phyloP scores from a whole-genome alignment of 352 stramenopile species.

The Phytophthora kernoviae region DNA sequence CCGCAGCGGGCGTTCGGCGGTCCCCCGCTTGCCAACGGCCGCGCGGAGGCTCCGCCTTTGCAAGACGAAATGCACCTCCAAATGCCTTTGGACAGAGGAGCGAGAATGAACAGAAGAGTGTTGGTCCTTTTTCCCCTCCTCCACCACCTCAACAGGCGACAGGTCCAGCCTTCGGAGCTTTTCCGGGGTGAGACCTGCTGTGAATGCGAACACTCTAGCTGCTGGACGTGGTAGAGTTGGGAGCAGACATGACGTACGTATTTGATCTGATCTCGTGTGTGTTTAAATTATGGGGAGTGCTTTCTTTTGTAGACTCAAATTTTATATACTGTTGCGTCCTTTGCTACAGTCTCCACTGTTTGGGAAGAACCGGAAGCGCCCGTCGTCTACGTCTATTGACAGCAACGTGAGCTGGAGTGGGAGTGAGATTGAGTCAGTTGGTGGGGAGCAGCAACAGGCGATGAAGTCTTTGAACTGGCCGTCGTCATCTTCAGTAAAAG shows the following conservation, averaged over 20 bases:
- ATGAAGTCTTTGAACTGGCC: slow-evolving; percentile 21
- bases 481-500: slow-evolving; percentile 22
- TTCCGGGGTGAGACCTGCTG: slow-evolving; percentile 3
- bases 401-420: slow-evolving; percentile 47
- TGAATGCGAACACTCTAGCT: slow-evolving; percentile 20
- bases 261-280: too few species aligned
- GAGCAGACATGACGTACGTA: slow-evolving; percentile 39
- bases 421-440: slow-evolving; percentile 36
- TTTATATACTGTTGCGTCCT: not conserved
- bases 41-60: slow-evolving; percentile 13
- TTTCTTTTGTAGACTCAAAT: not conserved
- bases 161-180: slow-evolving; percentile 15
- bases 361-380: too few species aligned
- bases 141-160: slow-evolving; percentile 19
- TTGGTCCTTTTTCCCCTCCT: not conserved
- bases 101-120: slow-evolving; percentile 9
- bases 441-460: slow-evolving; percentile 22
- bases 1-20: slow-evolving; percentile 20
- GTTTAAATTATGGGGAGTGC: not conserved
- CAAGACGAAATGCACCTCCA: slow-evolving; percentile 7
- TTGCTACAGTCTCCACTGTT: slow-evolving; percentile 35
- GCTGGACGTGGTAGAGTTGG: slow-evolving; percentile 22
- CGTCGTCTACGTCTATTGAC: slow-evolving; percentile 30
- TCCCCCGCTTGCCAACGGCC: slow-evolving; percentile 5
- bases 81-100: not conserved